Conservation (phyloP, 78 protist genomes). For the Dictyostelium citrinum region DNA sequence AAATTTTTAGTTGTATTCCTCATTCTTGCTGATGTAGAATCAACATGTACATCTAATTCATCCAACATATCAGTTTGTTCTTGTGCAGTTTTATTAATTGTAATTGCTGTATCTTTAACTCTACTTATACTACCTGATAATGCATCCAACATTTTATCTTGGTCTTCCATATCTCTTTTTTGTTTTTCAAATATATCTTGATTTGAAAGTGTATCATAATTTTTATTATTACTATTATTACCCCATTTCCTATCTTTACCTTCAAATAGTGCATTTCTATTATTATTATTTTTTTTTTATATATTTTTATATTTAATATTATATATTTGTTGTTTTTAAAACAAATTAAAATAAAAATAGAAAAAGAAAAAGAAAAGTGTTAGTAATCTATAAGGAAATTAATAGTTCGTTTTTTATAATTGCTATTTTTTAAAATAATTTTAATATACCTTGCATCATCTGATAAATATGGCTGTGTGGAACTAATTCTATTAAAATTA, state of each 20-base stretch:
- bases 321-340: too few species aligned
- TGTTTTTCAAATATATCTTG: slow-evolving; percentile 38
- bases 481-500: neutral
- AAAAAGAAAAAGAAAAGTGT: neutral
- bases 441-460: slow-evolving; percentile 44
- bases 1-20: slow-evolving; percentile 46
- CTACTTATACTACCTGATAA: slow-evolving; percentile 15
- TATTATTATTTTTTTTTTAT: neutral
- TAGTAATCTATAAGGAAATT: neutral
- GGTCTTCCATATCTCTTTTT: slow-evolving; percentile 32
- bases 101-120: slow-evolving; percentile 43
- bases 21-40: slow-evolving; percentile 13
- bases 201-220: neutral
- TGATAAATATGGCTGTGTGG: slow-evolving; percentile 26
- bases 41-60: slow-evolving; percentile 50
- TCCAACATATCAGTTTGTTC: slow-evolving; percentile 36
- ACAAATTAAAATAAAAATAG: too few species aligned
- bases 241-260: neutral
- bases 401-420: neutral
- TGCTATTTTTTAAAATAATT: neutral
- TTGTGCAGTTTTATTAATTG: slow-evolving; percentile 42
- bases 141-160: slow-evolving; percentile 48
- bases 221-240: neutral
- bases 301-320: neutral
- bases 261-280: slow-evolving; percentile 9